These are phyloP conservation scores for Samsoniella hepiali DNA, from an alignment of 2,329 filamentous ascomycete species.

Conservation along the genomic window DNA sequence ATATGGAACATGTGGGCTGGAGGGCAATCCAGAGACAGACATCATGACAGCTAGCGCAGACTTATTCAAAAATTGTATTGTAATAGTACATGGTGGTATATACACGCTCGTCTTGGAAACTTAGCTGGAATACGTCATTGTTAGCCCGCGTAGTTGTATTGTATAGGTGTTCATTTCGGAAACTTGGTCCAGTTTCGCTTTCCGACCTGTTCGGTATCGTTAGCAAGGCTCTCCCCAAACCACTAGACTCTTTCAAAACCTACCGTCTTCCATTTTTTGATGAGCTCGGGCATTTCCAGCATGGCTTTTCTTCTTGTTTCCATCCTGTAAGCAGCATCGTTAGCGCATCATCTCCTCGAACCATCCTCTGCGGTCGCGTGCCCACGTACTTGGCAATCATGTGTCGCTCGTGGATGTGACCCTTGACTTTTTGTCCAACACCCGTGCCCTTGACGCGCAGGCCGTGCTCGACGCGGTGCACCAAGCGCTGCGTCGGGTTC, in stretches of 20 bases:
- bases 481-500: constrained; percentile 67
- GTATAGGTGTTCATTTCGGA: constrained; percentile 45
- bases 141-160: neutral
- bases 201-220: constrained; percentile 44
- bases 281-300: constrained; percentile 89
- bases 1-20: neutral
- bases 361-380: neutral
- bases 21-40: neutral
- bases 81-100: constrained; percentile 29
- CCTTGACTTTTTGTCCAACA: constrained; percentile 90
- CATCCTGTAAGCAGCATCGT: constrained; percentile 52
- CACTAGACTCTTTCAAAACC: constrained; percentile 30
- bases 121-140: neutral
- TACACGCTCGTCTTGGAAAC: constrained; percentile 16
- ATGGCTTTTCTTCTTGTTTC: constrained; percentile 89
- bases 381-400: constrained; percentile 66
- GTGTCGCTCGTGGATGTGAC: constrained; percentile 86
- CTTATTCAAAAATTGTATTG: constrained; percentile 28
- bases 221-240: constrained; percentile 27
- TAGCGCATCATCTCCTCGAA: constrained; percentile 25
- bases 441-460: constrained; percentile 88
- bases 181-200: constrained; percentile 56
- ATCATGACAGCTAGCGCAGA: neutral
- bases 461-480: constrained; percentile 72
- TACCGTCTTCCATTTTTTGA: constrained; percentile 91